Base-by-base conservation (phyloP, 108 stramenopile species). In the Parmales sp. region DNA sequence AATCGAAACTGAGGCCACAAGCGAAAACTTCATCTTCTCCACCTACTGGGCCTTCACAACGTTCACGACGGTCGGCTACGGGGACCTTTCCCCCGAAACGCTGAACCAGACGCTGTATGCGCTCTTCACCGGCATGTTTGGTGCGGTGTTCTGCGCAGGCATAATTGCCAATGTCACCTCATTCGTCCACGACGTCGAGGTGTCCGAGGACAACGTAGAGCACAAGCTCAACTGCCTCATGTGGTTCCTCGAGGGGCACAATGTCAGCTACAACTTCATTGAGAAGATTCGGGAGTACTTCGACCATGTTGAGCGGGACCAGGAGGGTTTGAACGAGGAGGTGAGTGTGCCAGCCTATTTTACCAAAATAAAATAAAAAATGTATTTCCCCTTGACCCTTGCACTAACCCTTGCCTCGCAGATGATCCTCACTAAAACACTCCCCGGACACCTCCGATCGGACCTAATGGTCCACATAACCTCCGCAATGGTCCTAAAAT, bases 21-120 rank as follows among this genome's bases (percentile, higher is more conserved):
- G 9, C 37, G 28, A 28, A 13, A 18, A 29, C 8, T 73, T 50
- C 54, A 25, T 68, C 1, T 19, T 66, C 13, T 75, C 82, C 6
- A 29, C 81, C 38, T 87, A 87, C 60, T 87, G 80, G 82, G 75
- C 83, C 45, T 63, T 87, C 29, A 83, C 83, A 11, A 81, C 81
- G 29, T 72, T 84, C 50, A 81, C 82, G 41, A 89, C 86, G n/a
- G 82, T 87, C 2, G 89, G 85, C n/a, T 88, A 85, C 69, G 88
- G 88, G 1, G 88, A 88, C 72, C 75, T 85, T 22, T 72, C 74
- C 11, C 84, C 86, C 39, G n/a, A 69, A 2, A 72, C 77, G 23
- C 60, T 73, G 34, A 36, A 18, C 2, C 72, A 81, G 44, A 83
- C 83, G 20, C 37, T 50, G 26, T 81, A 79, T 65, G 78, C 76